These are phyloP conservation scores for Fistulinella cinereoalba DNA, from an alignment of 1,284 basidiomycete genomes.

Conservation along the genomic window DNA sequence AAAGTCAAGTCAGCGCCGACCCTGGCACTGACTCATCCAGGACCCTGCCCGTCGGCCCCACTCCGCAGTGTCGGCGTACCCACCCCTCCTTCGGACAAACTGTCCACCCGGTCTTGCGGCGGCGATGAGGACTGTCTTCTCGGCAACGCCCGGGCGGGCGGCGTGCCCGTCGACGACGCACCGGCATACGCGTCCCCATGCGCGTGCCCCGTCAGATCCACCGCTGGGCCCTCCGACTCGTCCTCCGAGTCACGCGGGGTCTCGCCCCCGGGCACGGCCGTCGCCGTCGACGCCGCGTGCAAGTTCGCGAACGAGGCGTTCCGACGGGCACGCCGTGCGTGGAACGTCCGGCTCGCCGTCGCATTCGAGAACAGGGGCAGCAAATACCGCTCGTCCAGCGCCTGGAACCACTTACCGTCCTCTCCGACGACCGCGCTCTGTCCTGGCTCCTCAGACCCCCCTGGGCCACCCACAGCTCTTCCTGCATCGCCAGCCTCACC, in stretches of 20 bases:
- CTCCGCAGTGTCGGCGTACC: constrained; percentile 52
- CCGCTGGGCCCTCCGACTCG: constrained; percentile 45
- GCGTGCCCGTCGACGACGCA: constrained; percentile 1
- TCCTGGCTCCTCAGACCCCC: background rate
- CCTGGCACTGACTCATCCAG: too few relatives aligned
- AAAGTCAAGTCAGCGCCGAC: too few relatives aligned
- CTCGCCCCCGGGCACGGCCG: too few relatives aligned
- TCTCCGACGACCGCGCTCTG: constrained; percentile 35
- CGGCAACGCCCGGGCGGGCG: constrained; percentile 27
- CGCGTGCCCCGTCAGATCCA: constrained; percentile 36
- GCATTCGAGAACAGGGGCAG: constrained; percentile 94
- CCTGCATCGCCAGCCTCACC: background rate
- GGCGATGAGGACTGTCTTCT: constrained; percentile 24
- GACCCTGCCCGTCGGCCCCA: constrained; percentile 26
- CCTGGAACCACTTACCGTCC: constrained; percentile 93
- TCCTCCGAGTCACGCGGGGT: constrained; percentile 58
- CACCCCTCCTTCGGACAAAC: constrained; percentile 56
- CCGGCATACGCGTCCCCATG: background rate
- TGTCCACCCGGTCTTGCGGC: constrained; percentile 47
- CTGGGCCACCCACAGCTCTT: background rate
- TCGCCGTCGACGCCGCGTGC: too few relatives aligned
- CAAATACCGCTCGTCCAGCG: constrained; percentile 91
- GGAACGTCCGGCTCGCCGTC: constrained; percentile 84
- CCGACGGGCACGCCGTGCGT: constrained; percentile 69
- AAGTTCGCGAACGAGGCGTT: constrained; percentile 34